Base-by-base conservation (phyloP, 306 rosid genomes). In the Astragalus membranaceus region DNA sequence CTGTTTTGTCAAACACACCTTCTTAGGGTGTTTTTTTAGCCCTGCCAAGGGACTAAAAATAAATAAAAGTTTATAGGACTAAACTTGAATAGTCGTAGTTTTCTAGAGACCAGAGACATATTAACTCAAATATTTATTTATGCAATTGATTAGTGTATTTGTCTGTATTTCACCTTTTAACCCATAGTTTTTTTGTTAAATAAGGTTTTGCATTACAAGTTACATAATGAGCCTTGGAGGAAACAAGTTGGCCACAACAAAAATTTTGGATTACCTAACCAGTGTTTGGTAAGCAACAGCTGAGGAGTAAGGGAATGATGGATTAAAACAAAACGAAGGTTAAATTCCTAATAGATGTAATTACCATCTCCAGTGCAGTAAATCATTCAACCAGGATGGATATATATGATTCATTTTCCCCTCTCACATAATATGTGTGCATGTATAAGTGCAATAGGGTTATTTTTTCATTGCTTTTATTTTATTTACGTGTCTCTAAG, bases 171-270 rank as follows among this genome's bases (percentile, higher is more conserved):
- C 17, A n/a, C 32, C 29, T 43, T 17, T 73, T 82, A 67, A 70
- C 73, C 66, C 20, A 23, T 44, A 63, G 5, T 41, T 76, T 50
- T 67, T 56, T 42, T 68, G 64, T 73, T 51, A 16, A 59, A 74
- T 54, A 70, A 89, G 98, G 82, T 88, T 81, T 75, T 92, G 87
- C 96, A 92, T 76, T 84, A 88, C 86, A 90, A 92, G 85, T 79
- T 92, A 63, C 96, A 92, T 35, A 85, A 90, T 15, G 98, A 92
- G 12, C 93, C 85, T 42, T 90, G 96, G 98, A 83, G 93, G 89
- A 86, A 70, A 76, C 78, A 32, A 48, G 78, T 78, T 73, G 67
- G 15, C 47, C 68, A 53, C 14, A 63, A 76, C 47, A 89, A 90
- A 73, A 81, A 79, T 23, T 88, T 82, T 59, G 96, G 98, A 61